Base-by-base conservation (phyloP, 1,284 basidiomycete genomes). In the Thecaphora thlaspeos region DNA sequence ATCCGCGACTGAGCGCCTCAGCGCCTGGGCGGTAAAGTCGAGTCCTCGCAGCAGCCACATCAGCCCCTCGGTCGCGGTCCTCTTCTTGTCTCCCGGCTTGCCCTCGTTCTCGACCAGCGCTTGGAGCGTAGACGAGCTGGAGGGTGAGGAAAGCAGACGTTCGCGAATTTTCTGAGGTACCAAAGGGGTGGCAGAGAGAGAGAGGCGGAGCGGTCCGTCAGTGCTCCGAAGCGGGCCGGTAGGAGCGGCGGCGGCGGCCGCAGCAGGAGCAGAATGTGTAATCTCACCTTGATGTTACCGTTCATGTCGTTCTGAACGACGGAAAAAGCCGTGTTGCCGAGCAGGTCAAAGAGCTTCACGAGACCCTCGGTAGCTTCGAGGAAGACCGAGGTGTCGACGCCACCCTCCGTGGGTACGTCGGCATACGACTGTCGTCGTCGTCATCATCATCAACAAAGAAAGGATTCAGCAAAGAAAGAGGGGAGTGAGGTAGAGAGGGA, bases 31-130 rank as follows among this genome's bases (percentile, higher is more conserved):
- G 24, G 94, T 99, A 81, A 99, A 98, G 42, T 87, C 85, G 53
- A 95, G 85, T 4, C 91, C 94, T 34, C 91, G 85, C 47, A 89
- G 82, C 44, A 98, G 84, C 94, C 93, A 98, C 80, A 96, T 82
- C 49, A 97, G 83, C 17, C 90, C 92, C 70, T 95, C 88, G 0
- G 92, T 95, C 4, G 93, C 91, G 0, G 84, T 84, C 14, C 84
- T 83, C 80, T 92, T 91, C 82, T 93, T 91, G 79, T 90, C 87
- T 21, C 72, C 73, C 24, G 82, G 82, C 78, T 89, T 87, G 3
- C 75, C 75, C 80, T 98, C 95, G 74, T 89, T 88, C 72, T 84
- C 83, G 10, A 95, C 86, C 34, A 99, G 85, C 51, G 83, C 81
- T 79, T 98, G 89, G 37, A 99, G 84, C 2, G 94, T 96, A 91